Conservation (phyloP, 768 basidiomycete genomes). For the Trametes cubensis region DNA sequence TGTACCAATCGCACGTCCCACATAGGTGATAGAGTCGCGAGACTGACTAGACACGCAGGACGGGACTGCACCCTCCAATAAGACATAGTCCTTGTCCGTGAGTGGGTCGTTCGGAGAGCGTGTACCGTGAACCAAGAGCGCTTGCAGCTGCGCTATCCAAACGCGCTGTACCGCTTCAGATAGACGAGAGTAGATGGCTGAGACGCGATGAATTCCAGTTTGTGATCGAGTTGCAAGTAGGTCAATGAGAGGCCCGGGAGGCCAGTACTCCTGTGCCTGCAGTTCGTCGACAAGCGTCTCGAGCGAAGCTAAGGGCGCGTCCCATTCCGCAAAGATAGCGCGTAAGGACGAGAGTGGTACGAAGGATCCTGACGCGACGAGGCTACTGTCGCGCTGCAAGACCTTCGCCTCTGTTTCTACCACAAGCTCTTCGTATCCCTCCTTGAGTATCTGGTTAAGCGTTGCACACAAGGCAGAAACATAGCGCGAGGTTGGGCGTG, state of each 20-base stretch:
- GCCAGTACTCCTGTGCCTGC: constrained; percentile 56
- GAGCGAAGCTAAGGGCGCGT: constrained; percentile 79
- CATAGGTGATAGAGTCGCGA: constrained; percentile 80
- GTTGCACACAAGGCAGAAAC: constrained; percentile 78
- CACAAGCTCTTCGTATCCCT: constrained; percentile 80
- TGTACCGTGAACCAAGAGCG: constrained; percentile 81
- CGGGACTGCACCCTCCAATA: constrained; percentile 71
- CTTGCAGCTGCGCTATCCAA: constrained; percentile 82
- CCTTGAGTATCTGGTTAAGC: constrained; percentile 69
- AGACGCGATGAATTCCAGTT: constrained; percentile 78
- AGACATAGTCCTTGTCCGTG: constrained; percentile 57
- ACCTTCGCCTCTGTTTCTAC: constrained; percentile 82
- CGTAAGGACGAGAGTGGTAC: constrained; percentile 85
- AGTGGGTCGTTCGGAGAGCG: constrained; percentile 65
- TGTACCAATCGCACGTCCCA: constrained; percentile 85
- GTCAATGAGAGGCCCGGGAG: constrained; percentile 80
- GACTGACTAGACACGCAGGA: constrained; percentile 73
- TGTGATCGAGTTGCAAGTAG: constrained; percentile 70
- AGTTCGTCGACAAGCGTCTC: constrained; percentile 65
- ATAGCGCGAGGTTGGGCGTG: constrained; percentile 70
- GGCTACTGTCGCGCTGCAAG: constrained; percentile 68
- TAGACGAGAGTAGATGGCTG: constrained; percentile 70
- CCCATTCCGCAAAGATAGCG: constrained; percentile 87
- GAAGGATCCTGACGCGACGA: constrained; percentile 80
- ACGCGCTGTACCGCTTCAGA: constrained; percentile 76